Evolutionary conservation across 495 filamentous ascomycete species (phyloP).

Genomic region (Tuber brumale): DNA sequence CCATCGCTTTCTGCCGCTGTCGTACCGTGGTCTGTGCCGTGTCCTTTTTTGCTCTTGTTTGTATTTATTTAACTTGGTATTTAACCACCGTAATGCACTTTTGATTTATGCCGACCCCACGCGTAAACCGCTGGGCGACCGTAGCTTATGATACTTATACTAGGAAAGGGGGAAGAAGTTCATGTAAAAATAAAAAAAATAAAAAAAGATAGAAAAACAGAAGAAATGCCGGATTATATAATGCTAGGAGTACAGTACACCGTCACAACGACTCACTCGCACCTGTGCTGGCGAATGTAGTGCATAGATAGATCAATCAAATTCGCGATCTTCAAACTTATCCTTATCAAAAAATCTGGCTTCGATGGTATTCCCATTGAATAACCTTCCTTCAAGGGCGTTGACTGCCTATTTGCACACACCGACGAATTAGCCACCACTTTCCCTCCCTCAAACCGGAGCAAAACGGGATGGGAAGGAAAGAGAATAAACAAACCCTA

Average conservation of each 20-base stretch:
- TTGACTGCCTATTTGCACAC: slow-evolving; percentile 63
- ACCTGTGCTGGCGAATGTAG: neutral
- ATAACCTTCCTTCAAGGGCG: slow-evolving; percentile 72
- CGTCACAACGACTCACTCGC: neutral
- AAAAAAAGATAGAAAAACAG: neutral
- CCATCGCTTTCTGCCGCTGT: neutral
- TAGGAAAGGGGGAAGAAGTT: neutral
- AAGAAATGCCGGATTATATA: neutral
- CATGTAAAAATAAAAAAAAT: neutral
- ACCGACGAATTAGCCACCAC: slow-evolving; percentile 17
- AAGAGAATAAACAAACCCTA: slow-evolving; percentile 52
- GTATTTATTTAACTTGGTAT: neutral
- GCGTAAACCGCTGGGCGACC: neutral
- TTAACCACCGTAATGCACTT: neutral
- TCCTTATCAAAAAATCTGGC: slow-evolving; percentile 74
- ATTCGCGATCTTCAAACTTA: slow-evolving; percentile 69
- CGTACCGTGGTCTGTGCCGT: neutral
- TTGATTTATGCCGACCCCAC: neutral
- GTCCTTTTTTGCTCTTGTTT: neutral
- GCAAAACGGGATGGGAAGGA: neutral
- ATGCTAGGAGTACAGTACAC: neutral
- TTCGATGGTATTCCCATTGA: slow-evolving; percentile 74
- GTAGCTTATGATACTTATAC: neutral
- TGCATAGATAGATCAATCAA: slow-evolving; percentile 43
- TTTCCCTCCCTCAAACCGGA: neutral